A percentile compares a stretch with the other conserved stretches of the same genome.
Evolutionary conservation across 2,329 filamentous ascomycete genomes (phyloP).

Genomic region (Aspergillus neotritici): DNA sequence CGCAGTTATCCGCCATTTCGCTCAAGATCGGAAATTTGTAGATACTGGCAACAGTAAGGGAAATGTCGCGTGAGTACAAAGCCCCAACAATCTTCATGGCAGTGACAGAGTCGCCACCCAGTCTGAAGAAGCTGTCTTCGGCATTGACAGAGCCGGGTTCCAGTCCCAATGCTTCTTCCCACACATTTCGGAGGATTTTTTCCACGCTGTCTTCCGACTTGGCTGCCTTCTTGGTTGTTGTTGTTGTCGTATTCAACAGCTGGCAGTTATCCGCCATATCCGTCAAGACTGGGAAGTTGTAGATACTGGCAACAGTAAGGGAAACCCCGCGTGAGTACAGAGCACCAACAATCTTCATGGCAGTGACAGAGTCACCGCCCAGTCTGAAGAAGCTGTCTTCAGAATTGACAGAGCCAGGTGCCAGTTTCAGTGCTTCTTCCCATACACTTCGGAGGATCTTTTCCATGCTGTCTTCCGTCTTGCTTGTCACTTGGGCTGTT

Average conservation of each 20-base stretch:
- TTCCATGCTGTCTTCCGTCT: conserved; percentile 24
- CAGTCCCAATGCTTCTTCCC: conserved; percentile 37
- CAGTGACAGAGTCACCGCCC: conserved; percentile 45
- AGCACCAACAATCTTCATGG: conserved; percentile 43
- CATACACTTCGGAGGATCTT: conserved; percentile 32
- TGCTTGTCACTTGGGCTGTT: no score
- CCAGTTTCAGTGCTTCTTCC: conserved; percentile 36
- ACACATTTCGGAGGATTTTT: conserved; percentile 29
- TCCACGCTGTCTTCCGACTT: conserved; percentile 24
- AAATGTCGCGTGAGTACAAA: conserved; percentile 35
- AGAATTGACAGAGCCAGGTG: conserved; percentile 33
- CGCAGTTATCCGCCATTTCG: conserved; percentile 38
- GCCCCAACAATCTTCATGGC: conserved; percentile 44
- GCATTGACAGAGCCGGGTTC: conserved; percentile 34
- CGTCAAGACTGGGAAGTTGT: conserved; percentile 38
- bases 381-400: conserved; percentile 45
- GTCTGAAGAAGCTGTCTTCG: conserved; percentile 44
- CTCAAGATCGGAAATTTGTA: conserved; percentile 40
- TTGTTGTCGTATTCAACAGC: no score
- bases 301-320: conserved; percentile 42
- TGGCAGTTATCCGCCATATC: conserved; percentile 38
- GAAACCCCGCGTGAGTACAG: conserved; percentile 36
- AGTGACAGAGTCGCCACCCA: conserved; percentile 45
- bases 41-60: conserved; percentile 40
- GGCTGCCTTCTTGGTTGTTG: no score